phyloP scores from a whole-genome alignment of 106 monocot genomes.

The Dactylorhiza incarnata region DNA sequence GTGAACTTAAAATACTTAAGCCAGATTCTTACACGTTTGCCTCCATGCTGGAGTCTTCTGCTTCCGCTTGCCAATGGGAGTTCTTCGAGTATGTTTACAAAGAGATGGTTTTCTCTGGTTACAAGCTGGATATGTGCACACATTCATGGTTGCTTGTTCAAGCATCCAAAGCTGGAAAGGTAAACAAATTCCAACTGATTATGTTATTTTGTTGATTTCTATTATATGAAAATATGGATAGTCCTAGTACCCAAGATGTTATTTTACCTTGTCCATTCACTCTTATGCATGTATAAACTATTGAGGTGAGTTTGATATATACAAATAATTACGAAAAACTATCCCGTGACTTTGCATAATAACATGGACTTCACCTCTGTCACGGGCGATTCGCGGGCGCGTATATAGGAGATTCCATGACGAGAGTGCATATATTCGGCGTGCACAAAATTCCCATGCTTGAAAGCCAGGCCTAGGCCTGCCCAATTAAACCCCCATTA shows the following conservation, averaged over 20 bases:
- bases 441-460: no score
- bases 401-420: no score
- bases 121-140: conserved; percentile 44
- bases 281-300: not conserved
- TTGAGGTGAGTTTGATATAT: not conserved
- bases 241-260: not conserved
- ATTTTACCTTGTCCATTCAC: not conserved
- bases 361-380: no score
- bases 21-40: conserved; percentile 65
- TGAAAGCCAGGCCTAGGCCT: no score
- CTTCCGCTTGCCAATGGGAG: conserved; percentile 87
- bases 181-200: conserved; percentile 14
- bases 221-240: not conserved
- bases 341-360: no score
- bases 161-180: conserved; percentile 91
- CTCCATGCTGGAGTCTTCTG: conserved; percentile 73
- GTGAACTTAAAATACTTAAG: conserved; percentile 16
- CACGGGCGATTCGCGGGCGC: no score
- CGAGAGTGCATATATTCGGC: no score
- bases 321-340: no score
- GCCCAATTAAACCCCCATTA: no score
- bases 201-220: not conserved
- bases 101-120: conserved; percentile 72
- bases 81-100: conserved; percentile 92
- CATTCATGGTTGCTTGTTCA: conserved; percentile 51